Conservation (phyloP, 441 rosid genomes). For the Erysimum cheiri region DNA sequence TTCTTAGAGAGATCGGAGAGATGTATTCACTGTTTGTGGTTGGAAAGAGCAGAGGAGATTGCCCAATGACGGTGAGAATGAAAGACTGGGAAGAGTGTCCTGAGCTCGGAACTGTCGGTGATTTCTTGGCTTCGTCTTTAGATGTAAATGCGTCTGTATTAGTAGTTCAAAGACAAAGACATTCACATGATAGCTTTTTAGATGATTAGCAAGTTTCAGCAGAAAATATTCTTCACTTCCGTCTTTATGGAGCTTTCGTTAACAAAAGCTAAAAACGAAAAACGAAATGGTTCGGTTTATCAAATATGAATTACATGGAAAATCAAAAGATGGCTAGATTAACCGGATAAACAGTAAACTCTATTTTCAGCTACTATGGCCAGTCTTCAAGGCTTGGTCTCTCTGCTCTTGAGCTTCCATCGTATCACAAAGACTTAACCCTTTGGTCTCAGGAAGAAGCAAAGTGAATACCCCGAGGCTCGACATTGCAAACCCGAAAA, state of each 20-base stretch:
- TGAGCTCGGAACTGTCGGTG: constrained; percentile 79
- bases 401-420: constrained; percentile 68
- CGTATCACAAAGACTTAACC: constrained; percentile 56
- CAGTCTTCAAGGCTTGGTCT: constrained; percentile 28
- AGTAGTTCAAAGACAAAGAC: constrained; percentile 69
- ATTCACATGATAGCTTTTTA: constrained; percentile 37
- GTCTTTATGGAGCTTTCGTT: background rate
- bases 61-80: constrained; percentile 59
- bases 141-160: constrained; percentile 65
- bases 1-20: constrained; percentile 55
- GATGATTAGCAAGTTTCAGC: constrained; percentile 32
- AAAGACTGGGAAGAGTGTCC: constrained; percentile 95
- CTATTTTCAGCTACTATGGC: background rate
- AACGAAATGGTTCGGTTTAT: background rate
- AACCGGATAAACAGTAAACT: background rate
- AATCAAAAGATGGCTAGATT: background rate
- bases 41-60: constrained; percentile 65
- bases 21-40: constrained; percentile 69
- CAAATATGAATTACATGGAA: background rate
- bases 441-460: constrained; percentile 62
- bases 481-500: constrained; percentile 59
- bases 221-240: background rate
- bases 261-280: background rate
- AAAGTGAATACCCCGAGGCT: constrained; percentile 54
- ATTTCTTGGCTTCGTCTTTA: constrained; percentile 69